Base-by-base conservation (phyloP, 2,329 filamentous ascomycete species). In the Botrytis deweyae region DNA sequence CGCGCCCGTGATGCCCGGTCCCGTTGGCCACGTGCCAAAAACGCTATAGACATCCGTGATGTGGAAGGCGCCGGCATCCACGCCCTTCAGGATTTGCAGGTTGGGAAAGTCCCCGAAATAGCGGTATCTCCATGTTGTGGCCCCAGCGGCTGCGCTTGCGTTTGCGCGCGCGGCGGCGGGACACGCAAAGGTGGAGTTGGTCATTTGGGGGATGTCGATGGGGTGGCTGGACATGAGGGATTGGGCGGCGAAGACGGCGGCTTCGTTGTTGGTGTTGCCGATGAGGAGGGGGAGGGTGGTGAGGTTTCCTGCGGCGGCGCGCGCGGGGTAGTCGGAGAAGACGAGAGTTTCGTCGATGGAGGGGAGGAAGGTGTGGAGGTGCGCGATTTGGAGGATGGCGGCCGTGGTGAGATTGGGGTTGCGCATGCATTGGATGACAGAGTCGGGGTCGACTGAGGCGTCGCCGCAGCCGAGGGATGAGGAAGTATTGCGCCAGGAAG, bases 91-190 rank as follows among this genome's bases (percentile, higher is more conserved):
- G 16, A 80, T 75, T 18, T 70, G 40, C 22, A 70, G 16, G 65
- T 83, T 62, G 14, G 81, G 80, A 64, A 83, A 84, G 18, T 80
- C 78, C 16, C 82, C 82, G 42, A 82, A 79, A 67, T 81, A 84
- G 14, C 81, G 77, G 65, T 84, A 84, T 59, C 83, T 75, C 82
- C 82, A 84, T 0, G 80, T 82, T 7, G 40, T 62, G 82, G 82
- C 29, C 77, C 79, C 1, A 76, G 77, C 2, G 70, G 74, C 64
- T 1, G 80, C 40, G 38, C 77, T 76, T 74, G 40, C 67, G 64
- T 81, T 79, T 68, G 80, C 78, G 55, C 77, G 72, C 65, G 77
- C 72, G 5, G 79, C 80, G 4, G 77, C 73, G 5, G 81, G 80
- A 74, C 83, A 83, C 33, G 75, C 85, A 59, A 81, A 83, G 4